Evolutionary conservation across 257 asterid genomes (phyloP).

Genomic region (Galeopsis tetrahit): DNA sequence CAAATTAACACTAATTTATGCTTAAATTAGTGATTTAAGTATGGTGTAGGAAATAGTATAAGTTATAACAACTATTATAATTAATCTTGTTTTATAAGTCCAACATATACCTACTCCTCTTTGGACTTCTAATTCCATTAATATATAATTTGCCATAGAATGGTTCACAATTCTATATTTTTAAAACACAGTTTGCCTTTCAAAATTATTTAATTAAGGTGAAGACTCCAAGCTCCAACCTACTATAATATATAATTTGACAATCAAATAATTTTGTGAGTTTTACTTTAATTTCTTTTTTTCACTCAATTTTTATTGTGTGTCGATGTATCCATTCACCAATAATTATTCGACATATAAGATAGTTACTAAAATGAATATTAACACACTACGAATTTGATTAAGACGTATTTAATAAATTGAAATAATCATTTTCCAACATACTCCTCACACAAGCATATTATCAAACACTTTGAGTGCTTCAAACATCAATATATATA

Average conservation of each 20-base stretch:
- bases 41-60: neutral
- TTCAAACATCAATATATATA: no score
- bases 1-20: no score
- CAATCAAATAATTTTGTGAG: no score
- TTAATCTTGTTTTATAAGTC: constrained; percentile 13
- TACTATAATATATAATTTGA: neutral
- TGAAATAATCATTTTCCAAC: neutral
- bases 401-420: neutral
- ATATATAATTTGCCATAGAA: neutral
- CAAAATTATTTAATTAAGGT: neutral
- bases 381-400: neutral
- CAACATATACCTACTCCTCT: constrained; percentile 27
- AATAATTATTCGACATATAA: neutral
- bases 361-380: neutral
- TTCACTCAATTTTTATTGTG: no score
- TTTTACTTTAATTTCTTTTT: no score
- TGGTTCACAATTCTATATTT: constrained; percentile 9
- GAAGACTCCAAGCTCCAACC: constrained; percentile 33
- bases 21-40: no score
- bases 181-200: constrained; percentile 26
- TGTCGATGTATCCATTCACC: no score
- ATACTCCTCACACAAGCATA: no score
- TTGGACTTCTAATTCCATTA: constrained; percentile 7
- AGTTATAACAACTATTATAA: constrained; percentile 8
- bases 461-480: no score